Evolutionary conservation across 2,329 filamentous ascomycete genomes (phyloP), one percentile per base, ranked within the genome.

Genomic region (Dactylonectria macrodidyma): DNA sequence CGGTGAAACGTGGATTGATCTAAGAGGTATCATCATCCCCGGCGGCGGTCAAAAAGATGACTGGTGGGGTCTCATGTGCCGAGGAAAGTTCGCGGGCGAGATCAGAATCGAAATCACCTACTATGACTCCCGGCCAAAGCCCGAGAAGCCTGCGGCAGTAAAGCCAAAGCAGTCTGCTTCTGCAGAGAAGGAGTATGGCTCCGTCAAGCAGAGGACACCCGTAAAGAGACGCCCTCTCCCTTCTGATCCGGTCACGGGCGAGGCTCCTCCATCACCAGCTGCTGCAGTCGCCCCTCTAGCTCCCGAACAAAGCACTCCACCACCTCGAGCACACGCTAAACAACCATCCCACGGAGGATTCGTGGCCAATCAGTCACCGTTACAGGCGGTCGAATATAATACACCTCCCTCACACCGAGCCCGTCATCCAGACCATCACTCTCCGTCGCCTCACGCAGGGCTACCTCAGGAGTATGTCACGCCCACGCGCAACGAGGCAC

Each of bases 61-160:
- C 62, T 99, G 96, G 96, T 95, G 98, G 79, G 91, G 86, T 66
- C 85, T 99, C 73, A 92, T 89, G 71, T 98, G 90, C 86, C 94
- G 92, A 78, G 95, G 95, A 70, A 97, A 97, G 85, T 99, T 98
- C 76, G 95, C 96, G 7, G 96, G 96, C 62, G 95, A 98, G 80
- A 91, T 99, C 71, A 89, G 95, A 73, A 92, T 99, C 71, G 96
- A 99, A 82, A 91, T 98, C 82, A 99, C 96, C 48, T 99, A 93
- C 83, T 99, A 98, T 84, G 96, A 99, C 80, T 91, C 88, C 63
- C 89, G 95, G 30, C 93, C 94, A 22, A 96, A 96, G 81, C 87
- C 88, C 12, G 94, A 97, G 67, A 95, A 92, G 81, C 83, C 86
- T 1, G 68, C 51, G 16, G 83, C 59, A 10, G 82, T 89, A 68